Evolutionary conservation across 345 rosid species (phyloP).

Genomic region (Syzygium jambos): DNA sequence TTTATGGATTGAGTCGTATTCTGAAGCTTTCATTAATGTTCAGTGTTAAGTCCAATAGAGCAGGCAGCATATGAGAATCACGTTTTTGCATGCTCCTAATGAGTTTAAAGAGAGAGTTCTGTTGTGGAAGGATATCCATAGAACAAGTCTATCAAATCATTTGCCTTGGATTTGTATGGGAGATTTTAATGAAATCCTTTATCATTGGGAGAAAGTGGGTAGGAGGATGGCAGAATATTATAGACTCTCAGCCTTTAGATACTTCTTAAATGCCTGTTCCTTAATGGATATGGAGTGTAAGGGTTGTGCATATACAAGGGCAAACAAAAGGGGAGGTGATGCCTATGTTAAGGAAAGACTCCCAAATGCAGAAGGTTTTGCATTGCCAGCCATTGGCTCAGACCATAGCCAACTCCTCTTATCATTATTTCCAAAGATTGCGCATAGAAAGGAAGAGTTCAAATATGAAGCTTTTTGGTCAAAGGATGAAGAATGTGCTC

Average conservation of each 20-base stretch:
- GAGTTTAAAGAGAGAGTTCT: too few species aligned
- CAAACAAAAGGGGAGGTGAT: neutral
- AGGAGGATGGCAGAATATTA: neutral
- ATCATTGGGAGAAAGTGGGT: neutral
- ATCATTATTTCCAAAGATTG: neutral
- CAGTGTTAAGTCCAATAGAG: neutral
- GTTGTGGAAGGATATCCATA: too few species aligned
- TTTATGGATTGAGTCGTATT: neutral
- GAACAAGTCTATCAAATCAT: neutral
- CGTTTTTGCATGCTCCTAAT: neutral
- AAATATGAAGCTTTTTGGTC: neutral
- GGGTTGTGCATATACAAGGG: neutral
- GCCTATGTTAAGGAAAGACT: neutral
- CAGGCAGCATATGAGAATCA: neutral
- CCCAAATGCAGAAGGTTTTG: neutral
- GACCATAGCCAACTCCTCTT: neutral
- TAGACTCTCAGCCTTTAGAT: neutral
- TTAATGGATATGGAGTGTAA: neutral
- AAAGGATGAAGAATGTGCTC: neutral
- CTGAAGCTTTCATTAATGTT: neutral
- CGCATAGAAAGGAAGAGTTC: neutral
- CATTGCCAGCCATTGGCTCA: neutral
- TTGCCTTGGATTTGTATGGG: neutral
- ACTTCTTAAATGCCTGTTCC: neutral
- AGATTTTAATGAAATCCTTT: too few species aligned